Base-by-base conservation (phyloP, 805 yeast species). In the Yamadazyma sp. region DNA sequence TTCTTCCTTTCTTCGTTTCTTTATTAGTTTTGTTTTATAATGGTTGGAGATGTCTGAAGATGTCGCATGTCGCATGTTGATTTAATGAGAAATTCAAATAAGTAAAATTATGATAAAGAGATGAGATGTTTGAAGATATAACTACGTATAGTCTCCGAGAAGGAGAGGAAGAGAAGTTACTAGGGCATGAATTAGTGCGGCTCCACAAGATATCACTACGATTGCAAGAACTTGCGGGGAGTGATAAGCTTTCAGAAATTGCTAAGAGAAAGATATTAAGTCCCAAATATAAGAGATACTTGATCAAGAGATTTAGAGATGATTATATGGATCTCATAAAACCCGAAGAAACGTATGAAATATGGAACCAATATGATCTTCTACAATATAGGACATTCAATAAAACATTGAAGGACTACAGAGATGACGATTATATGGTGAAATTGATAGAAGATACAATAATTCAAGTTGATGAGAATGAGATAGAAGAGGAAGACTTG, bases 311-410 rank as follows among this genome's bases (percentile, higher is more conserved):
- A 12, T 23, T 39, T 13, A 11, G 35, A 21, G 40, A 44, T 28
- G 58, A 56, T 30, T 48, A 59, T 27, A 50, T 47, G 30, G 52
- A 50, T 23, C 42, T 51, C 15, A 38, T 51, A 31, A 36, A 47
- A 27, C 66, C 65, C 3, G 62, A 59, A 37, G 67, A 60, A 21
- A 50, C 64, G 0, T 62, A 40, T 33, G 68, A 62, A 35, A 30
- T 52, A 14, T 62, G 68, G 68, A 55, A 61, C 32, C 39, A 47
- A n/a, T 27, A 35, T 9, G 28, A 37, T 3, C 27, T 49, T 25
- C 15, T 14, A 24, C 27, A 24, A 10, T 40, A 36, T 22, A 31
- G 23, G 24, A 15, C 27, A 3, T 26, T 10, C n/a, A 26, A 27
- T n/a, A 24, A 18, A 20, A 30, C 18, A 15, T 20, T 27, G 11